phyloP scores from a whole-genome alignment of 73 alveolate genomes.

The Blepharisma japonicum region DNA sequence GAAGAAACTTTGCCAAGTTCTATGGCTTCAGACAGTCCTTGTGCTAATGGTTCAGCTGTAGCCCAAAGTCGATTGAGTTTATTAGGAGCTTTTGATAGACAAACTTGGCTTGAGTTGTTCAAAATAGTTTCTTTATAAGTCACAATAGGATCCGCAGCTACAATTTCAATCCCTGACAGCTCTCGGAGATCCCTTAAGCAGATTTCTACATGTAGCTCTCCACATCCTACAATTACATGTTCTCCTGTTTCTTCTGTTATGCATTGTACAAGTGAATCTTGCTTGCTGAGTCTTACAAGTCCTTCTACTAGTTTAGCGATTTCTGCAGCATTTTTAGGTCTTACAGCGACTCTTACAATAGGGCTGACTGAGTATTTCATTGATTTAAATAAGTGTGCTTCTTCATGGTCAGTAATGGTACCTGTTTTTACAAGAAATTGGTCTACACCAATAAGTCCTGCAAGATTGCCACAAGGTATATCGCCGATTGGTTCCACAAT shows the following conservation, averaged over 20 bases:
- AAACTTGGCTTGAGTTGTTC: conserved; percentile 54
- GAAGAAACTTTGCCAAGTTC: conserved; percentile 61
- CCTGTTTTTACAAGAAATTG: conserved; percentile 73
- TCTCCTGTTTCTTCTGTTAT: conserved; percentile 77
- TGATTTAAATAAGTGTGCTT: conserved; percentile 62
- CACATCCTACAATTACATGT: conserved; percentile 84
- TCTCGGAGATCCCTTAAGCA: conserved; percentile 72
- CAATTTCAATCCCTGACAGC: conserved; percentile 57
- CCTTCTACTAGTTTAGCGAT: conserved; percentile 88
- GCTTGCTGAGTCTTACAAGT: conserved; percentile 79
- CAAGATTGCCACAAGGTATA: conserved; percentile 94
- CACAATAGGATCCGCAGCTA: conserved; percentile 79
- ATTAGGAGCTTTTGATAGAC: conserved; percentile 89
- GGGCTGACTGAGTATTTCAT: conserved; percentile 87
- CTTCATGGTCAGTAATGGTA: conserved; percentile 63
- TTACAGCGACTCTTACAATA: conserved; percentile 79
- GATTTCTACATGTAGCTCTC: conserved; percentile 89
- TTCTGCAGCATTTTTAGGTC: conserved; percentile 88
- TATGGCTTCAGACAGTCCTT: conserved; percentile 69
- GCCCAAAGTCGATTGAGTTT: conserved; percentile 77
- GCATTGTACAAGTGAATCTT: conserved; percentile 84
- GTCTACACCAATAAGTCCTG: conserved; percentile 81
- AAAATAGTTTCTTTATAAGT: conserved; percentile 83
- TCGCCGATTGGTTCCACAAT: conserved; percentile 54
- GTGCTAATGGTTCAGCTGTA: conserved; percentile 73